Percentiles rank a stretch among this genome's conserved stretches.
Conservation (phyloP, 176 grass and related monocot species). For the Tuctoria greenei region DNA sequence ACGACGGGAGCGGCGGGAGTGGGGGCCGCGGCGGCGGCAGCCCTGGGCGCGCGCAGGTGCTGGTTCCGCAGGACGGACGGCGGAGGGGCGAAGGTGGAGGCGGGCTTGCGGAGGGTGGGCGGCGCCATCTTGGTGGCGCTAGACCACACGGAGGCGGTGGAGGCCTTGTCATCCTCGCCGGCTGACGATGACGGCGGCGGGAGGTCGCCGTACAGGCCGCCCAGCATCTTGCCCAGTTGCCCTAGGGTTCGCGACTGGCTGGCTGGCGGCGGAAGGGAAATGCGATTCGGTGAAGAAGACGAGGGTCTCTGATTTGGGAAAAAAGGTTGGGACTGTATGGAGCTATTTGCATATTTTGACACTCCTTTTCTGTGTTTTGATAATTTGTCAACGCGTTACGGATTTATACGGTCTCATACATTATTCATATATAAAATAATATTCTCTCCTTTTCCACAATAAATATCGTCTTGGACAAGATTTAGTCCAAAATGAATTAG, state of each 20-base stretch:
- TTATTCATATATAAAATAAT: too few species aligned
- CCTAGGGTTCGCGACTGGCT: conserved; percentile 16
- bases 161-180: conserved; percentile 75
- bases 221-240: conserved; percentile 58
- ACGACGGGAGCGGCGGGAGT: neutral
- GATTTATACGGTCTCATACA: too few species aligned
- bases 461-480: neutral
- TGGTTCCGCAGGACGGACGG: conserved; percentile 65
- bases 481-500: too few species aligned
- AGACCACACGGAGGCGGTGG: conserved; percentile 75
- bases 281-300: conserved; percentile 13
- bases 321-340: neutral
- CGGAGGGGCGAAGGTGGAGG: conserved; percentile 64
- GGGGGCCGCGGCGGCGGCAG: neutral
- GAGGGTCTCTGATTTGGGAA: neutral
- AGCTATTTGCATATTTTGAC: too few species aligned
- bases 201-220: conserved; percentile 91
- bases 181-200: conserved; percentile 72
- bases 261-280: neutral
- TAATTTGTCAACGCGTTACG: too few species aligned
- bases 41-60: conserved; percentile 36
- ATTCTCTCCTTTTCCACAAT: too few species aligned
- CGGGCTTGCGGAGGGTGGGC: conserved; percentile 76
- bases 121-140: conserved; percentile 35
- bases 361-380: too few species aligned